These are phyloP conservation scores for Cladophialophora immunda DNA, from an alignment of 2,329 filamentous ascomycete genomes.

Conservation along the genomic window DNA sequence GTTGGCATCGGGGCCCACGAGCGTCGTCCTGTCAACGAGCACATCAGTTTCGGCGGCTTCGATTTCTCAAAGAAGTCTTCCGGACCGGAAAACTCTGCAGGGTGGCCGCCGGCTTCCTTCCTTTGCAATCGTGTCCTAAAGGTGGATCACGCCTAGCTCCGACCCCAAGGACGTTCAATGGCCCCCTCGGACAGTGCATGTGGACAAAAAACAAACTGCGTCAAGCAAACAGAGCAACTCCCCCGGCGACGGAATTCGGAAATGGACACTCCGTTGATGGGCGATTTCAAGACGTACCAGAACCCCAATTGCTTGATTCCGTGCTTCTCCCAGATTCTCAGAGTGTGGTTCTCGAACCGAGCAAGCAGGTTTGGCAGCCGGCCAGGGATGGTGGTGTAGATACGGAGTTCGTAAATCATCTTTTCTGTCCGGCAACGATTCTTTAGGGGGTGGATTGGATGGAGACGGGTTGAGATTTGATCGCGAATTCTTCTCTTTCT, in stretches of 20 bases:
- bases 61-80: no score
- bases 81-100: no score
- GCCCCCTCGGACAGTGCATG: no score
- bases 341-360: conserved; percentile 28
- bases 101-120: no score
- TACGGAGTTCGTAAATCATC: conserved; percentile 27
- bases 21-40: conserved; percentile 77
- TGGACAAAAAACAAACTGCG: no score
- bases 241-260: no score
- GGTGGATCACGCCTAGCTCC: no score
- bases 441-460: no score
- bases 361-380: conserved; percentile 27
- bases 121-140: no score
- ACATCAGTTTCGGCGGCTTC: background rate
- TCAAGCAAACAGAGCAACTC: no score
- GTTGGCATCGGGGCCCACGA: conserved; percentile 86
- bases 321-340: conserved; percentile 28
- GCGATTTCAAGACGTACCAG: conserved; percentile 68
- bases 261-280: no score
- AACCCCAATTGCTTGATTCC: conserved; percentile 28
- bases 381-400: conserved; percentile 24
- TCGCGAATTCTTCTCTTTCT: background rate
- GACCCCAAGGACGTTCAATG: no score
- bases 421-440: background rate
- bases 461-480: background rate